phyloP scores from a whole-genome alignment of 2,329 filamentous ascomycete species.

The Orbilia ellipsospora region DNA sequence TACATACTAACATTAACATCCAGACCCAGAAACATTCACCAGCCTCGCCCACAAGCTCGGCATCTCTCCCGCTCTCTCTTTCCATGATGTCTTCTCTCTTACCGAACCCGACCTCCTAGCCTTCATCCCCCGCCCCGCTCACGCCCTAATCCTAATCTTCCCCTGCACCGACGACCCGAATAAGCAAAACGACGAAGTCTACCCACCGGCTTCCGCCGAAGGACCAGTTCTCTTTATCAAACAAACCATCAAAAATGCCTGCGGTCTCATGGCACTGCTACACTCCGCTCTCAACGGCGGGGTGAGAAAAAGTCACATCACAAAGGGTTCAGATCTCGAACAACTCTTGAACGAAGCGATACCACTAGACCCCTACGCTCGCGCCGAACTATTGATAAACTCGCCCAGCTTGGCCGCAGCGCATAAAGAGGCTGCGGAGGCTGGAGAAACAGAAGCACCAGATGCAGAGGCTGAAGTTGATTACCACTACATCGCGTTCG shows the following conservation, averaged over 20 bases:
- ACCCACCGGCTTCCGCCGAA: slow-evolving; percentile 65
- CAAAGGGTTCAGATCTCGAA: slow-evolving; percentile 70
- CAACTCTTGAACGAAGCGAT: slow-evolving; percentile 76
- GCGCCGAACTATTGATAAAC: slow-evolving; percentile 80
- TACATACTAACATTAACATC: slow-evolving; percentile 40
- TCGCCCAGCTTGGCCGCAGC: slow-evolving; percentile 79
- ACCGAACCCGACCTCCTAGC: slow-evolving; percentile 84
- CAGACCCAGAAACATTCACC: slow-evolving; percentile 85
- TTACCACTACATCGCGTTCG: slow-evolving; percentile 95
- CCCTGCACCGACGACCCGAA: slow-evolving; percentile 72
- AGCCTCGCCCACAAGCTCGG: slow-evolving; percentile 83
- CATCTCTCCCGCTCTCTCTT: slow-evolving; percentile 77
- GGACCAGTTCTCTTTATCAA: slow-evolving; percentile 93
- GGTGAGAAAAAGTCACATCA: slow-evolving; percentile 71
- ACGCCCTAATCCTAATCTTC: slow-evolving; percentile 91
- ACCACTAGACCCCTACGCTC: slow-evolving; percentile 72
- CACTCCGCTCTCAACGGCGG: slow-evolving; percentile 84
- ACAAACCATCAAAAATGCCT: slow-evolving; percentile 94
- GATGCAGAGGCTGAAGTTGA: slow-evolving; percentile 84
- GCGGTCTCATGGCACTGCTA: slow-evolving; percentile 86
- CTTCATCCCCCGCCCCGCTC: slow-evolving; percentile 87
- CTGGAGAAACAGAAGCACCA: slow-evolving; percentile 83
- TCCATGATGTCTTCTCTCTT: slow-evolving; percentile 93
- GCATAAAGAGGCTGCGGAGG: slow-evolving; percentile 79
- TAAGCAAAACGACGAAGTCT: slow-evolving; percentile 58